phyloP scores from a whole-genome alignment of 768 basidiomycete genomes.

The Lactarius vividus region DNA sequence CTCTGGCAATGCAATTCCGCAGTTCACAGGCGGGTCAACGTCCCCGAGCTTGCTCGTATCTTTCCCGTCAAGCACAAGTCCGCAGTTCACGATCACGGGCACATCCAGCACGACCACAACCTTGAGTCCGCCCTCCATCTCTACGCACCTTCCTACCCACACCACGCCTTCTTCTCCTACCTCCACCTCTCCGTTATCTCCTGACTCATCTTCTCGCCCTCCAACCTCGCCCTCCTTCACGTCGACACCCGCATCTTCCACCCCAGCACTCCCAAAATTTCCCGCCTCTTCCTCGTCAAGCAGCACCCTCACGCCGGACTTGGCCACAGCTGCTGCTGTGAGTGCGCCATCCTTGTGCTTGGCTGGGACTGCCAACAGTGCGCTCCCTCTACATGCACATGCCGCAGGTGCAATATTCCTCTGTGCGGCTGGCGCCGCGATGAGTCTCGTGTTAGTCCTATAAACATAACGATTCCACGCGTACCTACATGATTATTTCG shows the following conservation, averaged over 20 bases:
- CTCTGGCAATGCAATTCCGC: conserved; percentile 39
- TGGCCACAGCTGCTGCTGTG: not conserved
- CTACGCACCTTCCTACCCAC: not conserved
- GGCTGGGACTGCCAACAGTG: not conserved
- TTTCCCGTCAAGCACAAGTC: conserved; percentile 30
- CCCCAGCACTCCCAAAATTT: not conserved
- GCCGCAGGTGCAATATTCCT: not conserved
- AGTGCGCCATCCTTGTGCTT: not conserved
- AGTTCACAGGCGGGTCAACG: too few relatives aligned
- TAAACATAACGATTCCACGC: not conserved
- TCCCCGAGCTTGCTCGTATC: too few relatives aligned
- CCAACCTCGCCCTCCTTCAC: not conserved
- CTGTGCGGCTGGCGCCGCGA: not conserved
- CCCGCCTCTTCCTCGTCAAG: not conserved
- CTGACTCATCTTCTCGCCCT: not conserved
- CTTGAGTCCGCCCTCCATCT: not conserved
- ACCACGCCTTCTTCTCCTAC: too few relatives aligned
- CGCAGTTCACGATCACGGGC: conserved; percentile 37
- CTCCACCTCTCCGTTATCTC: not conserved
- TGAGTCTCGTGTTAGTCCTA: not conserved
- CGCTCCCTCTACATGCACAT: not conserved
- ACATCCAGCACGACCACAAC: not conserved
- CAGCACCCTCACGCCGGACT: not conserved
- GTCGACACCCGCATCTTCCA: not conserved
- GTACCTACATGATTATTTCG: not conserved